Conservation (phyloP, 2,329 filamentous ascomycete genomes). For the Pseudovirgaria hyperparasitica region DNA sequence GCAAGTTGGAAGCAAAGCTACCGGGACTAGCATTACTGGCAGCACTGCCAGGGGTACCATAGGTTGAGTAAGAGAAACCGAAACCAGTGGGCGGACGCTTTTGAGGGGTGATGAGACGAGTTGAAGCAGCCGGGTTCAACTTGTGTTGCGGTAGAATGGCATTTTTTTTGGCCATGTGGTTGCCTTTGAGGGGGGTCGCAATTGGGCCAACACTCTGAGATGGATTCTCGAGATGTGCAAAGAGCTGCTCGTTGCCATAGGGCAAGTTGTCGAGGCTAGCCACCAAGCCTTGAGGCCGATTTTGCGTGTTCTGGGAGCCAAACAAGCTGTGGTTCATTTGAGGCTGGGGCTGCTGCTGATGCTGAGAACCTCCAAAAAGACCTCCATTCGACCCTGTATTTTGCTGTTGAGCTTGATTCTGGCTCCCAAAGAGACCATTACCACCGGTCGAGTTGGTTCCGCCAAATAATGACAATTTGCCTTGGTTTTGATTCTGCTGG, state of each 20-base stretch:
- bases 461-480: constrained; percentile 40
- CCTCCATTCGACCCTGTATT: constrained; percentile 19
- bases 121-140: constrained; percentile 67
- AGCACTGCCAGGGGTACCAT: constrained; percentile 65
- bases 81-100: constrained; percentile 62
- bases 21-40: constrained; percentile 64
- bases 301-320: constrained; percentile 38
- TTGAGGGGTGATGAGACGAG: constrained; percentile 70
- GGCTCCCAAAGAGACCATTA: constrained; percentile 33
- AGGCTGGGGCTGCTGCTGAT: constrained; percentile 29
- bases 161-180: constrained; percentile 63
- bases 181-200: constrained; percentile 73
- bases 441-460: constrained; percentile 26
- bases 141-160: constrained; percentile 79
- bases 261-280: constrained; percentile 77
- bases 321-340: constrained; percentile 36
- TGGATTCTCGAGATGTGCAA: constrained; percentile 57
- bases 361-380: constrained; percentile 30
- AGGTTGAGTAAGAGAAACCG: constrained; percentile 87
- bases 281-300: constrained; percentile 47
- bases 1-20: constrained; percentile 34
- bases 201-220: constrained; percentile 70
- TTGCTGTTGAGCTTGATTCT: constrained; percentile 27
- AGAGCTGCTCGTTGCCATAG: constrained; percentile 80
- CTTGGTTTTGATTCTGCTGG: constrained; percentile 29